Base-by-base conservation (phyloP, 1,139 yeast genomes). In the Scheffersomyces illinoinensis region DNA sequence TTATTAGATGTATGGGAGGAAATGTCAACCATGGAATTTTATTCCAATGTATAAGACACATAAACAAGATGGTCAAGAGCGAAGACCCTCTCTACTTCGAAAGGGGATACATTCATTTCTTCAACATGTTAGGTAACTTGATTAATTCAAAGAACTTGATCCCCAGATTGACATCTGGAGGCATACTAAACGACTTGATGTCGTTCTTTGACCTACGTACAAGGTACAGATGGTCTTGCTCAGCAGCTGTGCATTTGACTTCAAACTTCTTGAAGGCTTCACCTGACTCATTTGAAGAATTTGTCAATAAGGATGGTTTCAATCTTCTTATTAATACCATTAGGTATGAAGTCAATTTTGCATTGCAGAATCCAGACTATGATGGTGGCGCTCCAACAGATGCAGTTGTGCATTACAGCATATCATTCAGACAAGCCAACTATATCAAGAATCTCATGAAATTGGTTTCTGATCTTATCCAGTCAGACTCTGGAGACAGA, bases 11-110 rank as follows among this genome's bases (percentile, higher is more conserved):
- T n/a, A 75, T 93, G 65, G 92, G 96, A n/a, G 98, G 96, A 5
- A 92, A 92, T 68, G 93, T 93, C 48, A 87, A 88, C 59, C 97
- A 93, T 72, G 98, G 98, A 0, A 75, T 87, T 7, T 70, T 93
- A 52, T 91, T 89, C 76, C 93, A 91, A 67, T 83, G 89, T 53
- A 73, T 93, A 50, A 83, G 96, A 62, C 79, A 79, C 55, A 84
- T 91, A 26, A 78, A 85, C 58, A 83, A 84, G 60, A 79, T 83
- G 55, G 72, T 86, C 5, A 71, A 74, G 53, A 66, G 70, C 3
- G 76, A 77, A 3, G 78, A 74, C 46, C 73, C 72, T 12, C 73
- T 74, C 33, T 72, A 73, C 26, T 66, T 66, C 43, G 87, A 85
- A 62, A 78, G 78, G 17, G 87, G 83, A 50, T 82, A 85, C 62